Evolutionary conservation across 345 rosid genomes (phyloP).

Genomic region (Geranium brycei): DNA sequence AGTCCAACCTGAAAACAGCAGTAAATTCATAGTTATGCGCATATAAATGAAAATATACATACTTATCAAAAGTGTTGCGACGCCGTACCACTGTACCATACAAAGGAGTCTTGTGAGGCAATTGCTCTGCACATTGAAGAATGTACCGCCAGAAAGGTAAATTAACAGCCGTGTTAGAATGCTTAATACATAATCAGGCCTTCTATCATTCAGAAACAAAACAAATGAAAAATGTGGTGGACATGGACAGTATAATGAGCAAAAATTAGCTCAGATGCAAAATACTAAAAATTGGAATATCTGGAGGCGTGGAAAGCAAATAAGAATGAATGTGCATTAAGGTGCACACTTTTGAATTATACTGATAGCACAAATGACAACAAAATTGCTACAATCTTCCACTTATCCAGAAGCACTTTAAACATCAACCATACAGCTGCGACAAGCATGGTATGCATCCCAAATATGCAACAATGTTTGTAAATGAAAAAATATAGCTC

Average conservation of each 20-base stretch:
- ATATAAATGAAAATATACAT: neutral
- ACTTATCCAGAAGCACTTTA: too few relatives aligned
- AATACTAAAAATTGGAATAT: neutral
- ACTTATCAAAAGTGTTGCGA: conserved; percentile 6
- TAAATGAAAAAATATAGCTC: neutral
- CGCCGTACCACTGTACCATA: conserved; percentile 73
- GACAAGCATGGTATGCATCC: neutral
- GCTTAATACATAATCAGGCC: too few relatives aligned
- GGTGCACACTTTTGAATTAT: neutral
- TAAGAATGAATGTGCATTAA: neutral
- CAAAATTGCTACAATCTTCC: neutral
- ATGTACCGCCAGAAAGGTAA: conserved; percentile 47
- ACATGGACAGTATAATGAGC: neutral
- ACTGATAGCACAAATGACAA: neutral
- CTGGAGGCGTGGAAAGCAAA: too few relatives aligned
- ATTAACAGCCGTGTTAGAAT: conserved; percentile 1
- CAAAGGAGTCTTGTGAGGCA: conserved; percentile 91
- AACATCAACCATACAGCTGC: neutral
- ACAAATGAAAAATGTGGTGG: neutral
- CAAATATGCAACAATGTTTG: too few relatives aligned
- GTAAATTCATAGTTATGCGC: neutral
- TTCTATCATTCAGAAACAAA: too few relatives aligned
- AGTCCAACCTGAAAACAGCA: conserved; percentile 47
- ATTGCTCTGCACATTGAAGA: conserved; percentile 68
- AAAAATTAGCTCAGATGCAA: neutral